These are phyloP conservation scores for Tubosaeta sp. DNA, from an alignment of 768 basidiomycete species.

Conservation along the genomic window DNA sequence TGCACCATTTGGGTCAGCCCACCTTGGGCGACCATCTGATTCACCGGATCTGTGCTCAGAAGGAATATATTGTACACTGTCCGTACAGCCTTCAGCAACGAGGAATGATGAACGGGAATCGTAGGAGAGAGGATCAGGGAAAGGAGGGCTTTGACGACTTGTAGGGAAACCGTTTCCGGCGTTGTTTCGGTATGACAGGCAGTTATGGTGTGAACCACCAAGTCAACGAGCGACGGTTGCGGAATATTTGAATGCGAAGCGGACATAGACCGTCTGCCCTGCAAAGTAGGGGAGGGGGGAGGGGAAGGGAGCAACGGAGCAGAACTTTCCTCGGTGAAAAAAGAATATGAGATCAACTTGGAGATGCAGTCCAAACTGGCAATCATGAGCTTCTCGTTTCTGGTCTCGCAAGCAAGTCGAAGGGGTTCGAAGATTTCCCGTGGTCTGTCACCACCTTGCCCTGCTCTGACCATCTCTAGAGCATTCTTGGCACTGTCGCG, in stretches of 20 bases:
- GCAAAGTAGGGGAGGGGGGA: constrained; percentile 62
- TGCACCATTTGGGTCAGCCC: constrained; percentile 98
- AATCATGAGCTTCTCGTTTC: constrained; percentile 90
- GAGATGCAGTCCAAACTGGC: constrained; percentile 96
- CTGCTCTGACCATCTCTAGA: constrained; percentile 73
- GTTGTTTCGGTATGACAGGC: constrained; percentile 85
- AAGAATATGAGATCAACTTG: constrained; percentile 95
- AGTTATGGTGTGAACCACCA: constrained; percentile 93
- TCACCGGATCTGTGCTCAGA: constrained; percentile 82
- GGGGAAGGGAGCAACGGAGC: constrained; percentile 57
- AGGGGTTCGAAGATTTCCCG: constrained; percentile 95
- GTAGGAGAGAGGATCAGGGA: constrained; percentile 84
- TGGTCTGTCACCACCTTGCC: constrained; percentile 70
- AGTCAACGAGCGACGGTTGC: constrained; percentile 79
- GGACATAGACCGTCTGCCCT: constrained; percentile 39
- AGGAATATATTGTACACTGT: constrained; percentile 99
- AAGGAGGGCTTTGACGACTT: constrained; percentile 94
- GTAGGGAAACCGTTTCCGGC: constrained; percentile 87
- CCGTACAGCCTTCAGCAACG: constrained; percentile 90
- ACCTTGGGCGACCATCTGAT: constrained; percentile 98
- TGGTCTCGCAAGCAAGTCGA: constrained; percentile 92
- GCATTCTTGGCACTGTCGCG: constrained; percentile 81
- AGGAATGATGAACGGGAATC: constrained; percentile 90
- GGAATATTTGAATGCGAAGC: constrained; percentile 48
- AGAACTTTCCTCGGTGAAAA: constrained; percentile 73